Evolutionary conservation across 208 protist genomes (phyloP), one percentile per base, ranked within the genome.

Genomic region (Leishmania martiniquensis): DNA sequence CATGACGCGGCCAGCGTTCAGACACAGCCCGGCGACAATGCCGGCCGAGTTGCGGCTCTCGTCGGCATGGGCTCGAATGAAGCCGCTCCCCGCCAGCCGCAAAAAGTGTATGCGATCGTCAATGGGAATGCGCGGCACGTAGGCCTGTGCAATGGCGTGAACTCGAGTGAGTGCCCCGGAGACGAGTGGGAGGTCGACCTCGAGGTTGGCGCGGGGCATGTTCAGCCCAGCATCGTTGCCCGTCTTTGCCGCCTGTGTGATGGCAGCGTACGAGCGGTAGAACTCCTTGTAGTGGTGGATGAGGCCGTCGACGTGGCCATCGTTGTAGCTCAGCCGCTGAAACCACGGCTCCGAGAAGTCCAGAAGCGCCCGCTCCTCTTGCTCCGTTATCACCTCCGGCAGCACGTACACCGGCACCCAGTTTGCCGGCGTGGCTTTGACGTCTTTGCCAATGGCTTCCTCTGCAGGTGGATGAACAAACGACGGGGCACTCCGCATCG

Each of bases 211-310:
- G 76, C 80, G 78, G 37, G 79, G 45, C 76, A 82, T 83, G 67
- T 66, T 55, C 47, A 76, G 34, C 17, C 76, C 76, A 39, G 75
- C 47, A 54, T 77, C 71, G 57, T 75, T 77, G 57, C 65, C 66
- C 22, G 72, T 72, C n/a, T 47, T n/a, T n/a, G 72, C 70, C 15
- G 68, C 67, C 44, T 74, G 81, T 66, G 81, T 86, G 44, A 96
- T 75, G 57, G 87, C 80, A 22, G 81, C 68, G 67, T 91, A 96
- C 29, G 89, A 90, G 37, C 93, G 93, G 77, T 96, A 96, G 77
- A 96, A 96, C 80, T 96, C 90, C 76, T 93, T 95, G 83, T 94
- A 96, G 76, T 96, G 90, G 62, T 96, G 93, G 47, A 96, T 96
- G 63, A 96, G 83, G 4, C 87, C 90, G 69, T 96, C 93, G 70